phyloP scores from a whole-genome alignment of 129 eudicot species.

The Flaveria sonorensis region DNA sequence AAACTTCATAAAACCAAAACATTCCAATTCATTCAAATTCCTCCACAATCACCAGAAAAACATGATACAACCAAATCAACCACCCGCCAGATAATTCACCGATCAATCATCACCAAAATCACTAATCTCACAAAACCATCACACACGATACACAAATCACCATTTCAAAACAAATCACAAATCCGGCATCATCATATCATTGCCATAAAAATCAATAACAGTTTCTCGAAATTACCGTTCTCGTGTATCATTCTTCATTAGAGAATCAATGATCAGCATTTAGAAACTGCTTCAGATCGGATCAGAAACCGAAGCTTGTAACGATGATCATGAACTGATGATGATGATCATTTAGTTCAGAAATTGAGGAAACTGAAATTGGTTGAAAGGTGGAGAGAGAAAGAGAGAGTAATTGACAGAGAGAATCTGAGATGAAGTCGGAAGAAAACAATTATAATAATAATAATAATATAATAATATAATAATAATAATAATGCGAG shows the following conservation, averaged over 20 bases:
- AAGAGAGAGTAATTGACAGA: conserved; percentile 20
- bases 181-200: conserved; percentile 11
- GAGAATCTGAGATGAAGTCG: conserved; percentile 20
- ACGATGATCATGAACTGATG: neutral
- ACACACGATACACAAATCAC: conserved; percentile 11
- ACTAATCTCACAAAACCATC: neutral
- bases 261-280: conserved; percentile 15
- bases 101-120: no score
- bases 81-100: no score
- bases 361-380: conserved; percentile 22
- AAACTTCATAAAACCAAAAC: no score
- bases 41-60: conserved; percentile 3
- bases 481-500: conserved; percentile 23
- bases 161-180: conserved; percentile 12
- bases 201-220: neutral
- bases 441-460: neutral
- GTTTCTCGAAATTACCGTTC: conserved; percentile 14
- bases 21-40: conserved; percentile 13
- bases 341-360: conserved; percentile 18
- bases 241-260: neutral
- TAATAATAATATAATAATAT: conserved; percentile 16
- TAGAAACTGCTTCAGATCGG: conserved; percentile 31
- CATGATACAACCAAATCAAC: neutral
- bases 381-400: conserved; percentile 22
- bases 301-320: conserved; percentile 14